Evolutionary conservation across 78 protist species (phyloP), one percentile per base, ranked within the genome.

Genomic region (Monosiga brevicollis): DNA sequence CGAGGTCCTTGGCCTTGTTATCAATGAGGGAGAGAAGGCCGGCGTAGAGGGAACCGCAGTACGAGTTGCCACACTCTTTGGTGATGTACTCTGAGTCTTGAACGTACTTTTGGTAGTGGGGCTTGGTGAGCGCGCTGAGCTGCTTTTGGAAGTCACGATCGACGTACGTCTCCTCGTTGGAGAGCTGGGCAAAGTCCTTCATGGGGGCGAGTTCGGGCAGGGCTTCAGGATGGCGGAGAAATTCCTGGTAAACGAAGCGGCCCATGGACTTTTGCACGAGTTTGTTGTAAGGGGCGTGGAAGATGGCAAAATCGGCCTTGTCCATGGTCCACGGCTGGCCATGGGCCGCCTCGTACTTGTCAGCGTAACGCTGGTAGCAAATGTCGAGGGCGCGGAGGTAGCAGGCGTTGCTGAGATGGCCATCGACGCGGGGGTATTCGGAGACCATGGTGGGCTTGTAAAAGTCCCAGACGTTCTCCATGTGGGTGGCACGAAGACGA

Each of bases 211-310:
- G n/a, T 38, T 87, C 71, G 37, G 54, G n/a, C 71, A 85, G 76
- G 42, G 73, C 84, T 73, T 77, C 81, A 78, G 88, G 88, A 42
- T 86, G 71, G 32, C 34, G 40, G 34, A 89, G 55, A 42, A 85
- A 90, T 49, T 94, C 96, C 37, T 88, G 85, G 84, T 86, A 93
- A 1, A 89, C 80, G 79, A 95, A 71, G 37, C 99, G 88, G n/a
- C 90, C 92, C 83, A 90, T 82, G 38, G 95, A 86, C 83, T 95
- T 95, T 77, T 88, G 89, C n/a, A 97, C 97, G 35, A 95, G 94
- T 87, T 95, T 95, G 91, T 88, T 87, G 91, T 85, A 97, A 39
- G 99, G 99, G 32, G 96, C 84, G 87, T 97, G 99, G 91, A 95
- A 94, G 76, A 87, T 79, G 26, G 82, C 81, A 81, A 80, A 91